Evolutionary conservation across 441 rosid species (phyloP).

Genomic region (Lepidium campestre): DNA sequence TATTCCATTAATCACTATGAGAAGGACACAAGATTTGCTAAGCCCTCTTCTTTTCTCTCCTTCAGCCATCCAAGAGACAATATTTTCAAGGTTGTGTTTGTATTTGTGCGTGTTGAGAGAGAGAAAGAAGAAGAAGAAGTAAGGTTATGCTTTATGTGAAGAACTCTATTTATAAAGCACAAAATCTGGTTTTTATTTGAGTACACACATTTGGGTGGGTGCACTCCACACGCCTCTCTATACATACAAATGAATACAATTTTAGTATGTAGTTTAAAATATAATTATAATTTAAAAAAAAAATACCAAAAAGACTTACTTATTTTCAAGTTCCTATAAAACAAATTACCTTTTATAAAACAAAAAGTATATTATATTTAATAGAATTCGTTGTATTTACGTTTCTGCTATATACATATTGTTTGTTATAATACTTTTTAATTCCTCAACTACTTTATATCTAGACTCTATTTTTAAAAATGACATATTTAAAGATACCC

Average conservation of each 20-base stretch:
- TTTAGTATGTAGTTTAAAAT: not conserved
- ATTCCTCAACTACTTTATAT: constrained; percentile 10
- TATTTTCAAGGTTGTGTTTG: not conserved
- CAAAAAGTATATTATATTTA: not conserved
- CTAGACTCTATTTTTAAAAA: constrained; percentile 1
- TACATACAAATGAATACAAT: not conserved
- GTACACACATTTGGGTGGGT: constrained; percentile 6
- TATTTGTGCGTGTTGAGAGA: not conserved
- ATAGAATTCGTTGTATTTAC: constrained; percentile 4
- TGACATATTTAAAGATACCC: not conserved
- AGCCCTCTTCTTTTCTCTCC: constrained; percentile 39
- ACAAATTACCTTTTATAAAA: not conserved
- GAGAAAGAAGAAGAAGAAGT: constrained; percentile 3
- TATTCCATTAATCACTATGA: constrained; percentile 78
- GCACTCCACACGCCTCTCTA: not conserved
- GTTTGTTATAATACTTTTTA: not conserved
- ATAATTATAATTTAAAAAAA: no score
- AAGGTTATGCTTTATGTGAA: constrained; percentile 21
- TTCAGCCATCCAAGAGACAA: constrained; percentile 32
- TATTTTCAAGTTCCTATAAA: not conserved
- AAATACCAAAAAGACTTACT: not conserved
- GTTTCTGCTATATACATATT: constrained; percentile 13
- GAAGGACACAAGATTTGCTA: constrained; percentile 67
- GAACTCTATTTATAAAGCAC: constrained; percentile 17
- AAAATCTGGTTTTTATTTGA: not conserved